phyloP scores from a whole-genome alignment of 495 filamentous ascomycete genomes.

The Corynascus novoguineensis region DNA sequence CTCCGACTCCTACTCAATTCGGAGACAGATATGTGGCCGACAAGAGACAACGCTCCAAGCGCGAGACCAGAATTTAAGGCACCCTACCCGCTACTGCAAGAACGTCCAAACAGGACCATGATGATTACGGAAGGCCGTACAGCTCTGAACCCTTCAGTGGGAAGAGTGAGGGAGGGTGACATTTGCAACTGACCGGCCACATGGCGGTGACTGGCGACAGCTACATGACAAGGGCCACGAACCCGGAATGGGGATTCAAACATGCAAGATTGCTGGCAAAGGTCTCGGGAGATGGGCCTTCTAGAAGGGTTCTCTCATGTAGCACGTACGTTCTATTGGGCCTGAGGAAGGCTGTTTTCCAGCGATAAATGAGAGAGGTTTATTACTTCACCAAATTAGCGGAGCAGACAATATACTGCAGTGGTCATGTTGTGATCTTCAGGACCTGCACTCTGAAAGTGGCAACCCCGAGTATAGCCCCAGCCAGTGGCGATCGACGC shows the following conservation, averaged over 20 bases:
- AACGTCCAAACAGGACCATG: neutral
- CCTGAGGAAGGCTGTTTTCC: neutral
- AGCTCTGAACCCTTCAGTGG: neutral
- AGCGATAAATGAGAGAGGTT: neutral
- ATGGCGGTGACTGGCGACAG: slow-evolving; percentile 18
- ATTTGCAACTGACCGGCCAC: slow-evolving; percentile 6
- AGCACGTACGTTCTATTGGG: neutral
- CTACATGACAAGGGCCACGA: slow-evolving; percentile 22
- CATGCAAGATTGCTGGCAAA: neutral
- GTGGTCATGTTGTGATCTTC: slow-evolving; percentile 9
- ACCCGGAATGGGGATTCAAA: slow-evolving; percentile 26
- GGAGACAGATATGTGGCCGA: neutral
- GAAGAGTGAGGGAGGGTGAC: neutral
- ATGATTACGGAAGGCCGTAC: neutral
- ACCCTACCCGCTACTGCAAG: neutral
- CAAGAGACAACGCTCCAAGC: neutral
- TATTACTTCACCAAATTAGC: slow-evolving; percentile 6
- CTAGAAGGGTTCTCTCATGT: slow-evolving; percentile 12
- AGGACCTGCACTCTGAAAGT: neutral
- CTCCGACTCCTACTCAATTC: neutral
- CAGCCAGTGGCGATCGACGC: neutral
- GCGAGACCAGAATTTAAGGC: neutral
- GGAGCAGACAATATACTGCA: neutral
- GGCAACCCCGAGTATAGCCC: neutral
- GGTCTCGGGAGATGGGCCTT: neutral